Conservation (phyloP, 2,329 filamentous ascomycete genomes). For the Monosporascus ibericus region DNA sequence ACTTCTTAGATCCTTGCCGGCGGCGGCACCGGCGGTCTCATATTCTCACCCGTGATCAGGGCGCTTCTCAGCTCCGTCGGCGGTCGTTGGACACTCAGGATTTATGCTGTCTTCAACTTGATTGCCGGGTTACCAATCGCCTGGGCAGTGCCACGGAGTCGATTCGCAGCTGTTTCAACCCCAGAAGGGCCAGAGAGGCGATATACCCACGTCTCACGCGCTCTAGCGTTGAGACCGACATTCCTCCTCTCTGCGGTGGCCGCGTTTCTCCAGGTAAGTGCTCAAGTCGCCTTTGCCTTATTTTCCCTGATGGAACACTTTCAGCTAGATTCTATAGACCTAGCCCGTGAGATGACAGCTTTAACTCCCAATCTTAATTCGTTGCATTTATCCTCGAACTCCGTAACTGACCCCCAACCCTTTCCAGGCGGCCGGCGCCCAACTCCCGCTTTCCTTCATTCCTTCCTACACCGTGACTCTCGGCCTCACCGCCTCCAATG, state of each 20-base stretch:
- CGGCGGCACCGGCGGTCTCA: slow-evolving; percentile 35
- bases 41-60: slow-evolving; percentile 33
- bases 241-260: slow-evolving; percentile 36
- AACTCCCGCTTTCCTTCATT: slow-evolving; percentile 41
- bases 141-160: slow-evolving; percentile 31
- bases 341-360: too few relatives aligned
- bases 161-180: slow-evolving; percentile 24
- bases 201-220: slow-evolving; percentile 31
- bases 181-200: slow-evolving; percentile 17
- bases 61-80: slow-evolving; percentile 35
- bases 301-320: slow-evolving; percentile 5
- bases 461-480: slow-evolving; percentile 39
- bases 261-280: slow-evolving; percentile 30
- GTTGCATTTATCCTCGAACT: background rate
- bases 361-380: background rate
- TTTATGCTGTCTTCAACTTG: slow-evolving; percentile 31
- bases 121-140: slow-evolving; percentile 33
- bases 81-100: slow-evolving; percentile 36
- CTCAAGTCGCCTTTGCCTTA: slow-evolving; percentile 2
- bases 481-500: slow-evolving; percentile 33
- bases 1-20: slow-evolving; percentile 30
- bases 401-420: background rate
- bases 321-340: background rate
- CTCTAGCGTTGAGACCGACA: slow-evolving; percentile 29
- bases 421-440: slow-evolving; percentile 36